Conservation (phyloP, 225 moss, liverwort and hornwort genomes). For the Anthoceros angustus region DNA sequence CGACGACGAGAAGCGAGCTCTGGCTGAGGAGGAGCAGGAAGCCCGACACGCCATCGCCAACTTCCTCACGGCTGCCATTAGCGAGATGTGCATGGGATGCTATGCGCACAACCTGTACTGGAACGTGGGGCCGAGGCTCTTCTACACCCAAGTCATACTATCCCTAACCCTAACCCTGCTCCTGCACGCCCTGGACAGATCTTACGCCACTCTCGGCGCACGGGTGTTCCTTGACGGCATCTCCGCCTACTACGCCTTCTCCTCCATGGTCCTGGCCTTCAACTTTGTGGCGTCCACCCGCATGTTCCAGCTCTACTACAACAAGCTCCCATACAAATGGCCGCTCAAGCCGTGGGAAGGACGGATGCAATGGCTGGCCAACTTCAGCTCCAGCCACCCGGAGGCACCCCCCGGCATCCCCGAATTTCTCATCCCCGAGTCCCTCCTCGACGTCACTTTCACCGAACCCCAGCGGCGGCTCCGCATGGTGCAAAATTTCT, state of each 20-base stretch:
- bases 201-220: not conserved
- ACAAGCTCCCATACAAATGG: constrained; percentile 2
- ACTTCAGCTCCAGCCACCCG: constrained; percentile 1
- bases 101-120: constrained; percentile 3
- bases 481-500: not conserved
- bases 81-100: not conserved
- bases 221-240: not conserved
- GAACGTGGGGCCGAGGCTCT: not conserved
- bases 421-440: not conserved
- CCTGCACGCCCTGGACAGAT: not conserved
- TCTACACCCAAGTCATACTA: not conserved
- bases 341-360: not conserved
- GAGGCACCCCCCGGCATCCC: not conserved
- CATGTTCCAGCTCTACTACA: not conserved
- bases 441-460: not conserved
- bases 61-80: constrained; percentile 1
- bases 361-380: not conserved
- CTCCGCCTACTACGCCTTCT: constrained; percentile 2
- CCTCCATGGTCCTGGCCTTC: not conserved
- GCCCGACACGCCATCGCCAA: not conserved
- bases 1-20: not conserved
- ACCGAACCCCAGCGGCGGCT: not conserved
- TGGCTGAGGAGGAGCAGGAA: not conserved
- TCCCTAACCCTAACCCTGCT: not conserved
- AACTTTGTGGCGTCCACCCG: constrained; percentile 1